These are phyloP conservation scores for Alternaria solani DNA, from an alignment of 2,329 filamentous ascomycete genomes.

Conservation along the genomic window DNA sequence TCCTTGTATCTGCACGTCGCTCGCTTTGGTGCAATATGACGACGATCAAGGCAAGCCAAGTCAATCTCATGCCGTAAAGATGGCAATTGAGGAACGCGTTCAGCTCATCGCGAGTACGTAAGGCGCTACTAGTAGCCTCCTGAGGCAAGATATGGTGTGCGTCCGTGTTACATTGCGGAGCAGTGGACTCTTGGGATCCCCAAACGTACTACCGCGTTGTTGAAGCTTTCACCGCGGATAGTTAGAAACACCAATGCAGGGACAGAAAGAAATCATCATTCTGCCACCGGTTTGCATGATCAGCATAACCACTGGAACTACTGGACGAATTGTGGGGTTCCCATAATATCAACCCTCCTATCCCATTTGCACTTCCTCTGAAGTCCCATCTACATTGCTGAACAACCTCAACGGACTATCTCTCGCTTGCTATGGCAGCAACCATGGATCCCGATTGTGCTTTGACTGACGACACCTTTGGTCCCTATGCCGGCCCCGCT, in stretches of 20 bases:
- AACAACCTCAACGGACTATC: constrained; percentile 28
- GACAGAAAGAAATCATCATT: constrained; percentile 21
- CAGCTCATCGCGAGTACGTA: constrained; percentile 18
- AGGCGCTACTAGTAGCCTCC: constrained; percentile 6
- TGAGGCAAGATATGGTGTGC: constrained; percentile 1
- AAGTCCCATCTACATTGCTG: constrained; percentile 29
- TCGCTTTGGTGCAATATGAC: constrained; percentile 18
- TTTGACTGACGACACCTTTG: constrained; percentile 42
- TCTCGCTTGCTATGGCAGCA: constrained; percentile 31
- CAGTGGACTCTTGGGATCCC: constrained; percentile 15
- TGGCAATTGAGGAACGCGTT: constrained; percentile 15
- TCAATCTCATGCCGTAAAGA: constrained; percentile 17
- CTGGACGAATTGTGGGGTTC: constrained; percentile 21
- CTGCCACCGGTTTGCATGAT: constrained; percentile 34
- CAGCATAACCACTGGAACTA: constrained; percentile 18
- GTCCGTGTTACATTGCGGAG: constrained; percentile 19
- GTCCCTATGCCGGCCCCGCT: constrained; percentile 39
- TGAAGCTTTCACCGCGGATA: constrained; percentile 20
- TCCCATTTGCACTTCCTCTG: constrained; percentile 28
- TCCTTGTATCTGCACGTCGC: constrained; percentile 15
- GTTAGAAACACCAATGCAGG: constrained; percentile 24
- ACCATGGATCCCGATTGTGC: constrained; percentile 26
- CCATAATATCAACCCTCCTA: constrained; percentile 24
- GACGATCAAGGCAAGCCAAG: constrained; percentile 16
- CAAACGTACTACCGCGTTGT: constrained; percentile 14